These are phyloP conservation scores for Coelastrella sp. DNA, from an alignment of 139 green algal genomes.

Conservation along the genomic window DNA sequence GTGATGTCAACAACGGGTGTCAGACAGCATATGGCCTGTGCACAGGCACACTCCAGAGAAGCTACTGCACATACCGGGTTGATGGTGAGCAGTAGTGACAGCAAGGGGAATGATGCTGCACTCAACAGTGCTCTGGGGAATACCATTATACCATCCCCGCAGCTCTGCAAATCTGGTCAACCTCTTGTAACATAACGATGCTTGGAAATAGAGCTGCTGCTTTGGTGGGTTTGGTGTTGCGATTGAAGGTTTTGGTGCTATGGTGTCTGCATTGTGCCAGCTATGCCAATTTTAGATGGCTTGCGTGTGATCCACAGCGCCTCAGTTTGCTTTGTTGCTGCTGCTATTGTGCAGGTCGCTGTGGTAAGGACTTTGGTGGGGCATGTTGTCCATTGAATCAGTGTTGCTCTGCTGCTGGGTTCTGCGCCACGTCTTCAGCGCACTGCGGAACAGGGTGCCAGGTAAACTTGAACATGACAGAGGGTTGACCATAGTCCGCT, in stretches of 20 bases:
- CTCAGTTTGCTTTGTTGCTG: no score
- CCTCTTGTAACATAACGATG: no score
- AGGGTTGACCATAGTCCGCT: no score
- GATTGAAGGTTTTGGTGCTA: no score
- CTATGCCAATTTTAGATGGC: no score
- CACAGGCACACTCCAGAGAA: neutral
- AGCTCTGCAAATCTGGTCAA: no score
- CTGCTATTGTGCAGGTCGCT: neutral
- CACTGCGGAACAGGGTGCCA: neutral
- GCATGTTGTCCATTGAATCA: neutral
- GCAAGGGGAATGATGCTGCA: no score
- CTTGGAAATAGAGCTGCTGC: no score
- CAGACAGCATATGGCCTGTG: neutral
- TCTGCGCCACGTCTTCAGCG: neutral
- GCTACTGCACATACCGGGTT: neutral
- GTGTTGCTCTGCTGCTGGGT: neutral
- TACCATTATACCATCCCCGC: no score
- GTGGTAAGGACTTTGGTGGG: neutral
- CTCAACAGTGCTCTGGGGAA: neutral
- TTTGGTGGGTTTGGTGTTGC: no score
- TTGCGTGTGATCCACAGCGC: no score
- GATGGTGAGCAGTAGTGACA: neutral
- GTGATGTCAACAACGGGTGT: neutral
- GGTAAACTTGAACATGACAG: neutral
- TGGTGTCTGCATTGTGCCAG: no score